Evolutionary conservation across 2,329 filamentous ascomycete genomes (phyloP), one percentile per base, ranked within the genome.

Genomic region (Furcasterigmium sp.): DNA sequence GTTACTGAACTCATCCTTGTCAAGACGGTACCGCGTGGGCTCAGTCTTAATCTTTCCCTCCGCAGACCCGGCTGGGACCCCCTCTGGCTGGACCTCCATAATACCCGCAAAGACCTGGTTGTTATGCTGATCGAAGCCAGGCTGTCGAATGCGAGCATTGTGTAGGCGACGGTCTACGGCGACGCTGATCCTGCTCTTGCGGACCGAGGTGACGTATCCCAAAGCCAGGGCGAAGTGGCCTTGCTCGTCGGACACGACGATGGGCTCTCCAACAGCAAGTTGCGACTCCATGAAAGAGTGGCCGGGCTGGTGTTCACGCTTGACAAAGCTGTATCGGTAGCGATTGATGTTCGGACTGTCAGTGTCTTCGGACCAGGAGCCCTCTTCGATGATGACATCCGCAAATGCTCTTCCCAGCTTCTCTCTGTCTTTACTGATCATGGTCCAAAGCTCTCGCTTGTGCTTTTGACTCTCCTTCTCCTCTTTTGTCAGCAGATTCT

Each of bases 1-100:
- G 56, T 95, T 97, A 65, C 89, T 95, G 64, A 98, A 98, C 58
- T 98, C 93, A 56, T 98, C 93, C 60, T 96, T 96, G 65, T 98
- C 93, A 4, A 98, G 72, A 19, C 93, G 85, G 56, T 95, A 98
- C 39, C 80, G 73, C 6, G 85, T 67, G 4, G 78, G 78, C 4
- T 75, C 62, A 44, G 73, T 69, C 45, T 73, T 70, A 50, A 73
- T 70, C 51, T 70, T 75, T 21, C 67, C 70, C 32, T 76, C 63
- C 5, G 74, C 70, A 44, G 78, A 68, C 28, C 76, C 68, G 19
- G 72, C 66, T 1, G 65, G 66, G 28, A 69, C 71, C 2, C 74
- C 78, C 53, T 82, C 75, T 5, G 72, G 72, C 11, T 72, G 75
- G 20, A 94, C 83, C 51, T 95, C 87, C 88, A 96, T 95, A 51